phyloP scores from a whole-genome alignment of 2,329 filamentous ascomycete genomes.

The Nannizziopsis barbatae region DNA sequence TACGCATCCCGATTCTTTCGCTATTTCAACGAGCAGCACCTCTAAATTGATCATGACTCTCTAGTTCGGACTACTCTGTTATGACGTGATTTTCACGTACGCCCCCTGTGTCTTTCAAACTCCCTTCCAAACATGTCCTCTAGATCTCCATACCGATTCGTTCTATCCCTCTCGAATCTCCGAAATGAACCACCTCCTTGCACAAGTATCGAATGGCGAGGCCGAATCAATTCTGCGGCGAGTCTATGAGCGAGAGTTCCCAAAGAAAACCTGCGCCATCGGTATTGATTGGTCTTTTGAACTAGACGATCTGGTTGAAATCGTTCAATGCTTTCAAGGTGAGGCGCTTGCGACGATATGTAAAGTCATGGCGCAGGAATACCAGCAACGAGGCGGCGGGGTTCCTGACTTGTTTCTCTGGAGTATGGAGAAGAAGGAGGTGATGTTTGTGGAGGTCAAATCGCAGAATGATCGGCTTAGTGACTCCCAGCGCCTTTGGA shows the following conservation, averaged over 20 bases:
- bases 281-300: constrained; percentile 86
- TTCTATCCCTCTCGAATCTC: constrained; percentile 79
- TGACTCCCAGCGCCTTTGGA: constrained; percentile 94
- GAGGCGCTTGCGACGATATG: constrained; percentile 72
- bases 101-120: constrained; percentile 97
- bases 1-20: constrained; percentile 16
- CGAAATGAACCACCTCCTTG: constrained; percentile 79
- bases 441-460: constrained; percentile 71
- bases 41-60: not conserved
- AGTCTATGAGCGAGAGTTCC: constrained; percentile 58
- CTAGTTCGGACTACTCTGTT: constrained; percentile 73
- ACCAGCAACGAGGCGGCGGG: constrained; percentile 71
- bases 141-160: constrained; percentile 84
- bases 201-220: constrained; percentile 73
- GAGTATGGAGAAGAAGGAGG: constrained; percentile 50
- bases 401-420: constrained; percentile 90
- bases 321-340: constrained; percentile 67
- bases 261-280: constrained; percentile 70
- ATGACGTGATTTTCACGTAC: constrained; percentile 83
- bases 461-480: constrained; percentile 85
- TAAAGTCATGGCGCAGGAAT: constrained; percentile 93
- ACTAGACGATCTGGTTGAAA: constrained; percentile 64
- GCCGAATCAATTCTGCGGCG: constrained; percentile 55
- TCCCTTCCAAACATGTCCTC: constrained; percentile 80
- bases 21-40: not conserved